phyloP scores from a whole-genome alignment of 306 rosid species.

The Crataegus laevigata region DNA sequence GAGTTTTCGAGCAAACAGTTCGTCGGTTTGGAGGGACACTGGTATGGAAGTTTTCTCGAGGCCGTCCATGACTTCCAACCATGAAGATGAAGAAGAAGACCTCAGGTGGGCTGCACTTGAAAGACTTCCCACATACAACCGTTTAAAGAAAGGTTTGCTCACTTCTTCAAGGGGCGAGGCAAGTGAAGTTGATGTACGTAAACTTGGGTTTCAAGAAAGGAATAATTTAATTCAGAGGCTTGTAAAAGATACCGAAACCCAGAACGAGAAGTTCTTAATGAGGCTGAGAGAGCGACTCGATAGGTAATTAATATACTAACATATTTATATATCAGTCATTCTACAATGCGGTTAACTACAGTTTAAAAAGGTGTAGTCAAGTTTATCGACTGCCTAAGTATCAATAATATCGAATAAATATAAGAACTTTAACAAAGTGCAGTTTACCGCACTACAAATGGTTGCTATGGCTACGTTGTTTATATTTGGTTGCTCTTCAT shows the following conservation, averaged over 20 bases:
- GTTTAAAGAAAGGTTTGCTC: slow-evolving; percentile 62
- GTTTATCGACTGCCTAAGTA: too few relatives aligned
- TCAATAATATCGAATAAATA: too few relatives aligned
- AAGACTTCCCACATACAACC: slow-evolving; percentile 66
- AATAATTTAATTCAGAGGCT: slow-evolving; percentile 27
- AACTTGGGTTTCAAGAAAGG: slow-evolving; percentile 32
- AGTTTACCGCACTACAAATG: too few relatives aligned
- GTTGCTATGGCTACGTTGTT: too few relatives aligned
- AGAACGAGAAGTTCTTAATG: slow-evolving; percentile 28
- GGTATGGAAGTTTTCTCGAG: neutral
- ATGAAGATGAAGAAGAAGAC: neutral
- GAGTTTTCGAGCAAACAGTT: neutral
- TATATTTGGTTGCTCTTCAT: neutral
- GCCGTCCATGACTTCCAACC: neutral
- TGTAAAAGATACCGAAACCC: slow-evolving; percentile 25
- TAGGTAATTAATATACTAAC: slow-evolving; percentile 23
- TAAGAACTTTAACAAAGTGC: too few relatives aligned
- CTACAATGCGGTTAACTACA: too few relatives aligned
- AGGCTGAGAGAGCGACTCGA: slow-evolving; percentile 60
- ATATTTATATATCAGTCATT: too few relatives aligned
- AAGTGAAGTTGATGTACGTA: slow-evolving; percentile 41
- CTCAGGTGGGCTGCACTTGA: slow-evolving; percentile 51
- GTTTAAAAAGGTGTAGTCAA: neutral
- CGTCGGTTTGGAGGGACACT: neutral
- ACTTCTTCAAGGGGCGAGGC: slow-evolving; percentile 32